These are phyloP conservation scores for Coniella vitis DNA, from an alignment of 2,329 filamentous ascomycete species.

Conservation along the genomic window DNA sequence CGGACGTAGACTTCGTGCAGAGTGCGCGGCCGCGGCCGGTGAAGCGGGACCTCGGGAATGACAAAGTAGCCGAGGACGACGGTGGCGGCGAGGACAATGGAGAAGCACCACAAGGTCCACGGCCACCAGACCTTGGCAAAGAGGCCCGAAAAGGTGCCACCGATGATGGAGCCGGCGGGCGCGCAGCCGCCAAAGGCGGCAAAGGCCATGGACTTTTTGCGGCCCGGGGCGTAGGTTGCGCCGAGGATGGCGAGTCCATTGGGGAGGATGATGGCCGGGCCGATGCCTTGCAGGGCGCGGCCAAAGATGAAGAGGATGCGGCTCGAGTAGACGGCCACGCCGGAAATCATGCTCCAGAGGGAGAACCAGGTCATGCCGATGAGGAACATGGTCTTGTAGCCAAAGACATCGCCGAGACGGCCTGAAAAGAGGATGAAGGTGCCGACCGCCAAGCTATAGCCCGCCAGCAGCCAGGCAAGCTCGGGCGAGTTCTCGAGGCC, in stretches of 20 bases:
- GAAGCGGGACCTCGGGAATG: slow-evolving; percentile 17
- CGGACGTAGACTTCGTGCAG: slow-evolving; percentile 12
- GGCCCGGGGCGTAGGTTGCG: slow-evolving; percentile 35
- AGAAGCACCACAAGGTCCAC: slow-evolving; percentile 24
- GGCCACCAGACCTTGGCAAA: slow-evolving; percentile 25
- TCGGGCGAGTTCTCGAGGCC: slow-evolving; percentile 28
- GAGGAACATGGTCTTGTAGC: slow-evolving; percentile 37
- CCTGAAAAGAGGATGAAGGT: slow-evolving; percentile 40
- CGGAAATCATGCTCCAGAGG: slow-evolving; percentile 31
- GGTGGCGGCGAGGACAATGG: slow-evolving; percentile 18
- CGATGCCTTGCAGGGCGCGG: slow-evolving; percentile 45
- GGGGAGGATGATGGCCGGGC: slow-evolving; percentile 46
- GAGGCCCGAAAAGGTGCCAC: slow-evolving; percentile 25
- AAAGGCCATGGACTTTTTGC: slow-evolving; percentile 26
- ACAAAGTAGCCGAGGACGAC: slow-evolving; percentile 19
- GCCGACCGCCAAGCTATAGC: slow-evolving; percentile 36
- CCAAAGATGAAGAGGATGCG: slow-evolving; percentile 35
- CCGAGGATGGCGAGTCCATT: slow-evolving; percentile 51
- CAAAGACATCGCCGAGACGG: slow-evolving; percentile 38
- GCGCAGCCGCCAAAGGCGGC: slow-evolving; percentile 27
- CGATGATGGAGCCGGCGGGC: slow-evolving; percentile 20
- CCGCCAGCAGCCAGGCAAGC: slow-evolving; percentile 38
- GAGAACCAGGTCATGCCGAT: slow-evolving; percentile 35
- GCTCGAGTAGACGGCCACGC: slow-evolving; percentile 26
- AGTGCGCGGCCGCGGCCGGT: neutral